Evolutionary conservation across 306 rosid species (phyloP).

Genomic region (Alnus glutinosa): DNA sequence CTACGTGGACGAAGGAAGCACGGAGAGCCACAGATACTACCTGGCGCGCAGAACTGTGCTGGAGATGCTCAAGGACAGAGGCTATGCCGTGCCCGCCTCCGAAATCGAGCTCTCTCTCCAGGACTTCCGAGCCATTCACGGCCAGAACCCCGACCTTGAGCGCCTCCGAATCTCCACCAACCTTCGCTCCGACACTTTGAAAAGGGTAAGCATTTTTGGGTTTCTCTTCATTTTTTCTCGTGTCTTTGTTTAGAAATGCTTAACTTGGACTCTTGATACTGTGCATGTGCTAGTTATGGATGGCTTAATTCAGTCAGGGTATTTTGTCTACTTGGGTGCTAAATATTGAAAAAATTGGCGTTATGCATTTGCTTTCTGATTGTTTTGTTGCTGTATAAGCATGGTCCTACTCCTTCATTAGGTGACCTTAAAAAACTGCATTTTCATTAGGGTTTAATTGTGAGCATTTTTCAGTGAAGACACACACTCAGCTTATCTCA

Average conservation of each 20-base stretch:
- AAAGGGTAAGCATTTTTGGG: conserved; percentile 33
- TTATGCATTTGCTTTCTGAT: background rate
- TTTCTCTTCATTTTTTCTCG: background rate
- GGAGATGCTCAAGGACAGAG: conserved; percentile 92
- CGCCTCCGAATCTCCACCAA: conserved; percentile 71
- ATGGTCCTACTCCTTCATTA: background rate
- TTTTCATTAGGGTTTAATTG: background rate
- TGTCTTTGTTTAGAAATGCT: background rate
- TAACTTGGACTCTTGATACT: background rate
- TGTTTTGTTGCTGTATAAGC: background rate
- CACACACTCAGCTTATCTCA: background rate
- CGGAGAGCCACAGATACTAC: conserved; percentile 73
- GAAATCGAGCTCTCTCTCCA: conserved; percentile 64
- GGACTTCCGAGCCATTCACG: conserved; percentile 57
- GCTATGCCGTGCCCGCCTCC: conserved; percentile 51
- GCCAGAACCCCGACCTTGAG: conserved; percentile 55
- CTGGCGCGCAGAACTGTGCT: conserved; percentile 65
- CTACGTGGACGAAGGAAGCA: conserved; percentile 54
- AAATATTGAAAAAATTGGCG: background rate
- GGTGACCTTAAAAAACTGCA: background rate
- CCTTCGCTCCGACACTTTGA: conserved; percentile 62
- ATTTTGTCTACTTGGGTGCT: background rate
- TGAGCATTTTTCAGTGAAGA: background rate
- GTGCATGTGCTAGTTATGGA: background rate
- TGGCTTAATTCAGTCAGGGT: background rate